These are phyloP conservation scores for Mortierella sp. DNA, from an alignment of 371 early-diverging fungal genomes.

Conservation along the genomic window DNA sequence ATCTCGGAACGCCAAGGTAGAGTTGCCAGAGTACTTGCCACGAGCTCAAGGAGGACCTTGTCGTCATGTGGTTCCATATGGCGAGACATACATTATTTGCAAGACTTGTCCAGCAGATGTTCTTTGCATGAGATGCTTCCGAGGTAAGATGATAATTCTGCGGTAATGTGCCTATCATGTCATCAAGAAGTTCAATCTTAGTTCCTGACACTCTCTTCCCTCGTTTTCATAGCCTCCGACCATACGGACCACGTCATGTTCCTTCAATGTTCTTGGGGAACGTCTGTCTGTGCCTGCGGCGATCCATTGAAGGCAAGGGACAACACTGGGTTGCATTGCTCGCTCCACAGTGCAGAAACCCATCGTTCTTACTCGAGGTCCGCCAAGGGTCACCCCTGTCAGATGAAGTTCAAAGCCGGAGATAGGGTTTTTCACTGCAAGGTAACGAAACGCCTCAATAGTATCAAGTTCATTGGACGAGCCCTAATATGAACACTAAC, in stretches of 20 bases:
- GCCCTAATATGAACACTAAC: too few relatives aligned
- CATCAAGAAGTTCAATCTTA: not conserved
- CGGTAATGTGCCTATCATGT: too few relatives aligned
- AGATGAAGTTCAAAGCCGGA: constrained; percentile 23
- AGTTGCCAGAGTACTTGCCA: constrained; percentile 43
- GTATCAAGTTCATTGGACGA: too few relatives aligned
- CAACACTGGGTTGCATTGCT: constrained; percentile 31
- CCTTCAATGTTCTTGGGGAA: constrained; percentile 51
- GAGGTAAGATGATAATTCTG: constrained; percentile 19
- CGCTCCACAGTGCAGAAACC: constrained; percentile 31
- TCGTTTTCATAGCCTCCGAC: constrained; percentile 25
- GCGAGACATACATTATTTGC: constrained; percentile 48
- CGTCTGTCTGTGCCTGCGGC: constrained; percentile 36
- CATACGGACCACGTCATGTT: constrained; percentile 48
- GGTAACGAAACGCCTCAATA: constrained; percentile 24
- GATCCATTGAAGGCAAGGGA: constrained; percentile 13
- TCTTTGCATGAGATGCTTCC: constrained; percentile 48
- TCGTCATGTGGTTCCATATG: constrained; percentile 46
- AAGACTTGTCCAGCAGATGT: constrained; percentile 43
- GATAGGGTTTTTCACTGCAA: constrained; percentile 37
- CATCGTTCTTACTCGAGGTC: constrained; percentile 27
- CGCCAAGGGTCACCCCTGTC: constrained; percentile 31
- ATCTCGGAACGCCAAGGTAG: constrained; percentile 33
- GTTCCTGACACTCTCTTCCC: not conserved
- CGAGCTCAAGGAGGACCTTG: constrained; percentile 38